phyloP scores from a whole-genome alignment of 1,284 basidiomycete species.

The Serendipita sp. region DNA sequence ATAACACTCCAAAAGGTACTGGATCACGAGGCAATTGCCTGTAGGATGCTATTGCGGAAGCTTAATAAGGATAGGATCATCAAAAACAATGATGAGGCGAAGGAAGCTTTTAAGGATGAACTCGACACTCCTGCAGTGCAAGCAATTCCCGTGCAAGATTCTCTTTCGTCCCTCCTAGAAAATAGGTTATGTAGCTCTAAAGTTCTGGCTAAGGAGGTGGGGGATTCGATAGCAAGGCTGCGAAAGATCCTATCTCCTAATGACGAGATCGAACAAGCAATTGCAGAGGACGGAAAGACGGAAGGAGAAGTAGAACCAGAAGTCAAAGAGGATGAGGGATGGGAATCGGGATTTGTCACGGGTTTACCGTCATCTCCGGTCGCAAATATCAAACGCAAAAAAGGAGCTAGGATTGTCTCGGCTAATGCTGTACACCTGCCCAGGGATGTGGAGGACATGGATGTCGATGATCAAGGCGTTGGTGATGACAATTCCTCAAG shows the following conservation, averaged over 20 bases:
- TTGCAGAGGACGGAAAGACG: not conserved
- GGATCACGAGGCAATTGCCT: slow-evolving; percentile 43
- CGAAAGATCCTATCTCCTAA: slow-evolving; percentile 27
- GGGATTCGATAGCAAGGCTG: slow-evolving; percentile 37
- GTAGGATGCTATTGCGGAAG: slow-evolving; percentile 52
- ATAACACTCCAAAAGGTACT: slow-evolving; percentile 33
- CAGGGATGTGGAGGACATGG: slow-evolving; percentile 13
- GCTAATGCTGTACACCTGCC: not conserved
- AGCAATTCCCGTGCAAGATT: too few relatives aligned
- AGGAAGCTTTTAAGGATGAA: not conserved
- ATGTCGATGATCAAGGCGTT: slow-evolving; percentile 17
- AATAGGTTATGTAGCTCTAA: slow-evolving; percentile 67
- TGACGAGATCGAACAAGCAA: not conserved
- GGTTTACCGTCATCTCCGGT: slow-evolving; percentile 5
- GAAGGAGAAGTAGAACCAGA: not conserved
- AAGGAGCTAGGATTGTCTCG: too few relatives aligned
- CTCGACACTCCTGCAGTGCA: not conserved
- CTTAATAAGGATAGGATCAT: slow-evolving; percentile 58
- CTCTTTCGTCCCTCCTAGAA: slow-evolving; percentile 29
- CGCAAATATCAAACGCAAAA: too few relatives aligned
- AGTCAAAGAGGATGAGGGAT: slow-evolving; percentile 23
- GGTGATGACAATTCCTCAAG: slow-evolving; percentile 12
- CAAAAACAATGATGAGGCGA: not conserved
- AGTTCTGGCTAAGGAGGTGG: slow-evolving; percentile 48
- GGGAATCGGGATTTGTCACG: slow-evolving; percentile 30